Base-by-base conservation (phyloP, 176 grass and related monocot genomes). In the Aegilops bicornis region DNA sequence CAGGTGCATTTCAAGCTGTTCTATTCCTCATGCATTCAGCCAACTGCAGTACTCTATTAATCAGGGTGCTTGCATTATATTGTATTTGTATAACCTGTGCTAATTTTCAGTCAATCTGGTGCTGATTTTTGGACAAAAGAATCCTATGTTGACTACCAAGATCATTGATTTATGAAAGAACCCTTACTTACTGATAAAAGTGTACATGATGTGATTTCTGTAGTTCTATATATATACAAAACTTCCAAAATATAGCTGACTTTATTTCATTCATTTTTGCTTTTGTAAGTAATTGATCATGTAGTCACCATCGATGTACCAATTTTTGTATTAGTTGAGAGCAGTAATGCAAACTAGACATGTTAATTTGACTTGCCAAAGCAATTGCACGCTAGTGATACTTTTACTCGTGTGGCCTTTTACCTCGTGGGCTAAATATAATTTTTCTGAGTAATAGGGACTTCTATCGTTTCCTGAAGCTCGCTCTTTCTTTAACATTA, bases 141-240 rank as follows among this genome's bases (percentile, higher is more conserved):
- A 43, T 43, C 42, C 42, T 3, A 43, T 85, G 83, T 19, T 84
- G 72, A 68, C 13, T 42, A 22, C 47, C 74, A 78, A 47, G n/a
- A 68, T 43, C 42, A 43, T 67, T 86, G 45, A 69, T 86, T 59
- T 31, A 71, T n/a, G 36, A 70, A 42, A 61, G 81, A 84, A 40
- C 19, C 76, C 4, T 77, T 81, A 66, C 23, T 69, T 48, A 62
- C 29, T 39, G 30, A 52, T 27, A 60, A 76, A 87, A 91, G 39
- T 91, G 80, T 91, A 87, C 50, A 91, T 84, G 68, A 22, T n/a
- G 76, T 84, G 85, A 76, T 76, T 73, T 79, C 27, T 86, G 29
- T 74, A 73, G 20, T 79, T 66, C 24, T 84, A 43, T 19, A 76
- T 37, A 42, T 42, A 42, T 10, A 69, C 36, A 76, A 42, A 68